These are phyloP conservation scores for Solanum hybrid DNA, from an alignment of 305 asterid species.

Conservation along the genomic window DNA sequence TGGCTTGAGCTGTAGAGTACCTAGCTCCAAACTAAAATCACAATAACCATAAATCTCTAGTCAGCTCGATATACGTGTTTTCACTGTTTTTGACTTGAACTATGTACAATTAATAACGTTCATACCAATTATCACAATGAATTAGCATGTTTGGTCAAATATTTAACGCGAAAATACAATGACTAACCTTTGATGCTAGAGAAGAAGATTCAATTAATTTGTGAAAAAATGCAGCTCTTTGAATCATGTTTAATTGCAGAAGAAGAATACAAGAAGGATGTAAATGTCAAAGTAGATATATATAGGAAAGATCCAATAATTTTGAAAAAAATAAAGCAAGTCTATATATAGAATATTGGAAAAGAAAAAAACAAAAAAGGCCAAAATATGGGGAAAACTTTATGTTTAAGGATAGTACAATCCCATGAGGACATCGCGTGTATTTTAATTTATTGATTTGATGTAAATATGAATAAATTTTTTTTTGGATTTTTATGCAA, in stretches of 20 bases:
- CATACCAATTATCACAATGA: not conserved
- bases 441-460: not conserved
- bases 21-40: not conserved
- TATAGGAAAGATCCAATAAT: not conserved
- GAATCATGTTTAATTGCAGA: not conserved
- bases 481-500: not conserved
- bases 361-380: not conserved
- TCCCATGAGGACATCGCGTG: not conserved
- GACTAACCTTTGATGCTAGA: not conserved
- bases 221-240: not conserved
- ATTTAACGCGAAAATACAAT: not conserved
- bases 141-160: not conserved
- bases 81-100: not conserved
- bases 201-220: not conserved
- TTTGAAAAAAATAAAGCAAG: not conserved
- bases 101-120: not conserved
- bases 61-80: not conserved
- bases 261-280: not conserved
- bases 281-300: not conserved
- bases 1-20: not conserved
- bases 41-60: not conserved
- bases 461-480: not conserved
- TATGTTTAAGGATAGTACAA: not conserved
- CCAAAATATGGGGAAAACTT: not conserved
- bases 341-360: not conserved